These are phyloP conservation scores for Lactifluus subvellereus DNA, from an alignment of 768 basidiomycete species.

Conservation along the genomic window DNA sequence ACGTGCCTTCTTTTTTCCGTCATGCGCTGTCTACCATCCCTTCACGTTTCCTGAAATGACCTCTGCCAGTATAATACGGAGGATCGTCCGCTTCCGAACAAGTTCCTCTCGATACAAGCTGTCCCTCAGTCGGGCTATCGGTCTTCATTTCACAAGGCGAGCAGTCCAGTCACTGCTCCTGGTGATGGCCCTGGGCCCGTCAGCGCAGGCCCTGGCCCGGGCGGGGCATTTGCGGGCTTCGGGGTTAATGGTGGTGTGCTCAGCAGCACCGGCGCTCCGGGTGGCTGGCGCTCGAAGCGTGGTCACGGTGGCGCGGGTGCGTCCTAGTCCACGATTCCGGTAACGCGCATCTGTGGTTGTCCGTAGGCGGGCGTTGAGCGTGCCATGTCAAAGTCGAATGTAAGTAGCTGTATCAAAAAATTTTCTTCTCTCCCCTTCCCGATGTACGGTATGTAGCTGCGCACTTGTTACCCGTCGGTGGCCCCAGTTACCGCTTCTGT, in stretches of 20 bases:
- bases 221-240: constrained; percentile 45
- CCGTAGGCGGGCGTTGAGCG: not conserved
- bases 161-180: constrained; percentile 29
- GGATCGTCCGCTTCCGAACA: constrained; percentile 73
- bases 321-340: constrained; percentile 2
- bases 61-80: constrained; percentile 72
- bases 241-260: constrained; percentile 31
- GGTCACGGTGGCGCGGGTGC: not conserved
- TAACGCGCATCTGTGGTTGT: not conserved
- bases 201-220: constrained; percentile 27
- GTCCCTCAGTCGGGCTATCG: constrained; percentile 63
- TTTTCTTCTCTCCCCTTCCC: not conserved
- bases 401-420: constrained; percentile 12
- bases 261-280: constrained; percentile 7
- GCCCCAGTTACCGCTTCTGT: not conserved
- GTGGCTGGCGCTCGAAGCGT: constrained; percentile 15
- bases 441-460: constrained; percentile 9
- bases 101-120: constrained; percentile 75
- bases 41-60: not conserved
- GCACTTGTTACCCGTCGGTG: not conserved
- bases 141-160: constrained; percentile 49
- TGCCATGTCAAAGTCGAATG: constrained; percentile 1
- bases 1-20: not conserved
- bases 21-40: not conserved
- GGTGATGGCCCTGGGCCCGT: constrained; percentile 27